Base-by-base conservation (phyloP, 2,329 filamentous ascomycete genomes). In the Diaporthe australafricana region DNA sequence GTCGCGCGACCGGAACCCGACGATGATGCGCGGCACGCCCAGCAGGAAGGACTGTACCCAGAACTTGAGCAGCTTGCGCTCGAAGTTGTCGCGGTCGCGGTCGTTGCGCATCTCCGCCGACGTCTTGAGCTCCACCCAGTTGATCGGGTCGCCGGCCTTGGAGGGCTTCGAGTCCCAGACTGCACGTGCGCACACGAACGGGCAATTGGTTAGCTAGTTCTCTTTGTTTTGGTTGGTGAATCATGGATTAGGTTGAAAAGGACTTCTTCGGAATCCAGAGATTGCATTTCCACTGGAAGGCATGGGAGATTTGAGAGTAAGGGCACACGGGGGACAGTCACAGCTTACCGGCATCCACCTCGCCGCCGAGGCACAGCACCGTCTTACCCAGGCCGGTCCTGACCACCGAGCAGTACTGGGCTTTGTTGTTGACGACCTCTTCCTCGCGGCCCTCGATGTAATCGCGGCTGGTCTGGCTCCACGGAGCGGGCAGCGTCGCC, bases 21-120 rank as follows among this genome's bases (percentile, higher is more conserved):
- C 93, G 56, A 98, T 90, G 75, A 99, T 94, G 76, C 92, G 96
- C 0, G 95, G 94, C 1, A 98, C 95, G 50, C 96, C 96, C 2
- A 99, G 91, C 2, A 99, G 87, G 79, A 98, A 99, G 0, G 94
- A 97, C 81, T 98, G 96, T 17, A 96, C 94, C 96, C 96, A 99
- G 83, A 96, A 98, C 78, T 97, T 97, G 82, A 97, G 89, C 69
- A 98, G 87, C 80, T 98, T 98, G 62, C 93, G 90, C 82, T 98
- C 94, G 79, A 96, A 98, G 74, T 91, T 92, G 25, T 92, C 82
- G 78, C 90, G 87, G 77, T 96, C 93, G 57, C 90, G 87, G 1
- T 91, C 87, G 73, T 88, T 88, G 66, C 86, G 86, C 63, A 96
- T 91, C 75, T 93, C 91, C 50, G 89, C 91, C n/a, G 91, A 90